Evolutionary conservation across 345 rosid genomes (phyloP).

Genomic region (Linum tenue): DNA sequence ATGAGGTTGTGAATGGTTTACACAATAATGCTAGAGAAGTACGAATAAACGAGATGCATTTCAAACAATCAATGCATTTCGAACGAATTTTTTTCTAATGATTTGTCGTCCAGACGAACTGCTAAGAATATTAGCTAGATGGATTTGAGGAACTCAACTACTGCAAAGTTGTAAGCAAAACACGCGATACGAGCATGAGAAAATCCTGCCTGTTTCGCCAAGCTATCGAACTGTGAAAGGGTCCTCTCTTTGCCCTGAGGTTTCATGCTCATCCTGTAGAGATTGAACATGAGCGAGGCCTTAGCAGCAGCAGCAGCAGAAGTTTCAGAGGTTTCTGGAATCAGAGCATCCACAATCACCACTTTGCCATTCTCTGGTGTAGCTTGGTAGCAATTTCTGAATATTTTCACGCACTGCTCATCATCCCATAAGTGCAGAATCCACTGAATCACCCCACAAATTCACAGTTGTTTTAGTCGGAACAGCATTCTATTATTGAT

Average conservation of each 20-base stretch:
- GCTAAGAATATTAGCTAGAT: neutral
- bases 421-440: constrained; percentile 13
- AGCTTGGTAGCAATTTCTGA: constrained; percentile 16
- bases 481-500: no score
- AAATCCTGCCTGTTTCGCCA: constrained; percentile 18
- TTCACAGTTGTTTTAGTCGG: no score
- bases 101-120: no score
- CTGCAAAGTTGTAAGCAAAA: constrained; percentile 3
- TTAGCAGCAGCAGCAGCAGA: neutral
- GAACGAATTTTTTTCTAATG: no score
- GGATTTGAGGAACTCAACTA: neutral
- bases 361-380: constrained; percentile 17
- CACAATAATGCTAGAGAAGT: no score
- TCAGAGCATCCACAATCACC: constrained; percentile 14
- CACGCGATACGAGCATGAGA: constrained; percentile 14
- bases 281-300: neutral
- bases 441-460: neutral
- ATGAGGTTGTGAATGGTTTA: no score
- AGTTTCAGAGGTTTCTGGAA: constrained; percentile 20
- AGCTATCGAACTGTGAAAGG: constrained; percentile 8
- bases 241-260: constrained; percentile 24
- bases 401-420: constrained; percentile 15
- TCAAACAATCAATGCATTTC: no score
- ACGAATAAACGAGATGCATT: no score
- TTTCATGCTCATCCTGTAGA: constrained; percentile 17